These are phyloP conservation scores for Pseudodiploospora longispora DNA, from an alignment of 2,329 filamentous ascomycete genomes.

Conservation along the genomic window DNA sequence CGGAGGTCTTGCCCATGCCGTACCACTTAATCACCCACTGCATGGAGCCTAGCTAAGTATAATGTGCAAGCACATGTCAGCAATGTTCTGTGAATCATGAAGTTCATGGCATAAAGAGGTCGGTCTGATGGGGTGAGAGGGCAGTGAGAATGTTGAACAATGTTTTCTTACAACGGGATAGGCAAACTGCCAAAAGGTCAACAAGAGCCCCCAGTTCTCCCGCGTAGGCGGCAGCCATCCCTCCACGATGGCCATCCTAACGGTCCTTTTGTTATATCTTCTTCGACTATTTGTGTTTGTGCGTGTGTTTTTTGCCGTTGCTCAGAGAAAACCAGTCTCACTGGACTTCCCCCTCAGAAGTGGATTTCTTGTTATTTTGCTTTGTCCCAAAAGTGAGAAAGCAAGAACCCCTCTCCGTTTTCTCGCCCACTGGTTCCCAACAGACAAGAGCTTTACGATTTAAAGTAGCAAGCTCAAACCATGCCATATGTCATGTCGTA, in stretches of 20 bases:
- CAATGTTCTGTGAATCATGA: background rate
- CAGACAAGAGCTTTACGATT: too few relatives aligned
- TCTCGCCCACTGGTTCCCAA: too few relatives aligned
- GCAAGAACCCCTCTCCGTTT: too few relatives aligned
- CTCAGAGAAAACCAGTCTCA: too few relatives aligned
- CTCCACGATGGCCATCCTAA: constrained; percentile 38
- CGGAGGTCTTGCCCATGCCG: constrained; percentile 87
- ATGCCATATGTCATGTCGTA: too few relatives aligned
- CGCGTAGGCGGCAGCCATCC: constrained; percentile 50
- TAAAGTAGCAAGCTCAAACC: too few relatives aligned
- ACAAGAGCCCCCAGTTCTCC: constrained; percentile 47
- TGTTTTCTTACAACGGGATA: constrained; percentile 41
- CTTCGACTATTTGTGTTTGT: too few relatives aligned
- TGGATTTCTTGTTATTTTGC: too few relatives aligned
- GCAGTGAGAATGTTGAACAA: background rate
- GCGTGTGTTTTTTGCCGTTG: too few relatives aligned
- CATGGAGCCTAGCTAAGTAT: constrained; percentile 53
- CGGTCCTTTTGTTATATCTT: too few relatives aligned
- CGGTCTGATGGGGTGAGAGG: constrained; percentile 8
- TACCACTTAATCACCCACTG: constrained; percentile 80
- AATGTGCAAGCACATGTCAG: background rate
- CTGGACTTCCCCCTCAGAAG: too few relatives aligned
- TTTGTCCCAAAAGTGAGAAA: too few relatives aligned
- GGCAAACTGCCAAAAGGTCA: constrained; percentile 43
- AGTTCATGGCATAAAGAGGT: background rate